phyloP scores from a whole-genome alignment of 2,329 filamentous ascomycete genomes.

The Tolypocladium paradoxum region DNA sequence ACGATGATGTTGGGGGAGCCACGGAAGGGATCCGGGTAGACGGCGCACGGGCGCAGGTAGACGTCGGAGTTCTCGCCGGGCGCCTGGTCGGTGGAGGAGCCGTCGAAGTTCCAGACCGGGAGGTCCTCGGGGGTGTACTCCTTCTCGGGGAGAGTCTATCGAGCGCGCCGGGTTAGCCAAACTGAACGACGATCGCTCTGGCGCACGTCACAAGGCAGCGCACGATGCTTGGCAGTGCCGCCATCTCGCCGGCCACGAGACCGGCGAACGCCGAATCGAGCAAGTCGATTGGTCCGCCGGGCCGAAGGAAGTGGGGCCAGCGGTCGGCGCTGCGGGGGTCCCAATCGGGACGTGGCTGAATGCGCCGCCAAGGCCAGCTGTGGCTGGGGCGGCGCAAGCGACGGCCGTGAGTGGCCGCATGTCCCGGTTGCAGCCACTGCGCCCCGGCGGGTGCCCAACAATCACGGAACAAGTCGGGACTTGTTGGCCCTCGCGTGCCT shows the following conservation, averaged over 20 bases:
- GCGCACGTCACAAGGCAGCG: not conserved
- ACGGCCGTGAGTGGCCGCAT: not conserved
- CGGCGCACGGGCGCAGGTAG: constrained; percentile 83
- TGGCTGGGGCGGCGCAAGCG: not conserved
- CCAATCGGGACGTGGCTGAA: not conserved
- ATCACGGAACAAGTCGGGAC: constrained; percentile 7
- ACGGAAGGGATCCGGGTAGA: constrained; percentile 89
- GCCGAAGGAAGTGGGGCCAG: not conserved
- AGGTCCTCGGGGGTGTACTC: constrained; percentile 40
- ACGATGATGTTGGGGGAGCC: constrained; percentile 86
- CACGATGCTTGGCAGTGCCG: not conserved
- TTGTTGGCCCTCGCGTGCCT: not conserved
- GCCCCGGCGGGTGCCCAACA: not conserved
- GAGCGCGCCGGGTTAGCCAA: not conserved
- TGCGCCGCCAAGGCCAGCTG: not conserved
- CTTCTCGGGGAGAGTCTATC: constrained; percentile 39
- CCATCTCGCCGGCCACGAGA: not conserved
- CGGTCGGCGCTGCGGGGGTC: not conserved
- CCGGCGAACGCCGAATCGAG: not conserved
- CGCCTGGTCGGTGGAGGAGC: constrained; percentile 85
- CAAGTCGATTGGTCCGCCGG: not conserved
- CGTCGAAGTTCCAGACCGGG: constrained; percentile 49
- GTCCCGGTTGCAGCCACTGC: not conserved
- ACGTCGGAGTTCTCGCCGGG: constrained; percentile 94
- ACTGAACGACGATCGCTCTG: not conserved